Conservation (phyloP, 2,329 filamentous ascomycete genomes). For the Ophiostoma sp. region DNA sequence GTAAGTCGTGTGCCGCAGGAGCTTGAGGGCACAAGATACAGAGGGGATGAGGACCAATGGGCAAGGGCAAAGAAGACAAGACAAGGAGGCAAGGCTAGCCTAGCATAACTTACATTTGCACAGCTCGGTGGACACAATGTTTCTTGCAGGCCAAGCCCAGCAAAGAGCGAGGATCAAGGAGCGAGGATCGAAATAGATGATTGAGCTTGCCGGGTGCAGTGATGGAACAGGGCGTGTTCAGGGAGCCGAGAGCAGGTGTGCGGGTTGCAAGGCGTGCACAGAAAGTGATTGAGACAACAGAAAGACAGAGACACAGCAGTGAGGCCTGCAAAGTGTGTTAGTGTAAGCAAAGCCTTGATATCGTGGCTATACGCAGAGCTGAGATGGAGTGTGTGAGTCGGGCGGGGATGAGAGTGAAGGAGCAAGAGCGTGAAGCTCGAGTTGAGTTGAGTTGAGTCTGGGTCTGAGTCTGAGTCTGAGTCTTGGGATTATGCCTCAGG, state of each 20-base stretch:
- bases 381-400: not conserved
- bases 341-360: not conserved
- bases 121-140: not conserved
- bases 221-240: not conserved
- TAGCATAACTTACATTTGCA: conserved; percentile 7
- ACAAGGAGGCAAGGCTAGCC: conserved; percentile 10
- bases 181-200: not conserved
- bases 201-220: not conserved
- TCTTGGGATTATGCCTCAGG: not conserved
- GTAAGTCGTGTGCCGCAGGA: not conserved
- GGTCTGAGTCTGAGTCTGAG: not conserved
- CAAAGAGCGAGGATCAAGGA: not conserved
- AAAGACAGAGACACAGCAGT: not conserved
- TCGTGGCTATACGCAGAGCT: not conserved
- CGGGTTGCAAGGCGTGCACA: not conserved
- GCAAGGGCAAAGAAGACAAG: not conserved
- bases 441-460: not conserved
- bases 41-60: not conserved
- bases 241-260: not conserved
- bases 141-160: not conserved
- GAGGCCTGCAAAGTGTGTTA: not conserved
- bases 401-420: not conserved
- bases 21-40: not conserved
- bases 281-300: not conserved
- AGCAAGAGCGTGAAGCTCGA: not conserved